Base-by-base conservation (phyloP, 179 eudicot species). In the Vitellaria paradoxa region DNA sequence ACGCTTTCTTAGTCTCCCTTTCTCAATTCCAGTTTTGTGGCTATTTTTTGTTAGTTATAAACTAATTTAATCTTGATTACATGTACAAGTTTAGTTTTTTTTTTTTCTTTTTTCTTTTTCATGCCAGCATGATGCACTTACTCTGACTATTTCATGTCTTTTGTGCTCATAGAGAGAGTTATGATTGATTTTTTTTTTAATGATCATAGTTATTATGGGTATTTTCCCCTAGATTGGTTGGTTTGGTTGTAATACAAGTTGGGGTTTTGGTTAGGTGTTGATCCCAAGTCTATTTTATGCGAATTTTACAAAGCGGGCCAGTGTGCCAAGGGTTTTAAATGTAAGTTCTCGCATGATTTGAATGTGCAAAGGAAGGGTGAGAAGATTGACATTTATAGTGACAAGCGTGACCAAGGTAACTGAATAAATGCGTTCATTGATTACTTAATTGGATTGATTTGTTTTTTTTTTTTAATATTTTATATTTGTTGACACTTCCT, bases 281-380 rank as follows among this genome's bases (percentile, higher is more conserved):
- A 96, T 89, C 99, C 99, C 64, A 96, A 96, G 87, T 96, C 99
- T 63, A 86, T 96, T 79, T 78, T 96, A 5, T 96, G 99, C 65
- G 99, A 96, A 84, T 91, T 89, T 78, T 96, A 83, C 82, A 96
- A 96, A 86, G 98, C 75, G 68, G 99, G 99, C 79, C 98, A 96
- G 81, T 96, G 98, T 89, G 84, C 94, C 4, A 96, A 96, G 82
- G 99, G 99, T 52, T 96, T 96, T 79, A 96, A 96, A 60, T 96
- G 99, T 87, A 96, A 93, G 83, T 96, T 96, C 77, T 96, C 99
- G 6, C 99, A 93, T 82, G 99, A 96, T 82, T 84, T 96, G 84
- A 96, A 89, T 84, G 87, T 96, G 69, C 97, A 91, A 81, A 89
- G 99, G 85, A 96, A 96, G 83, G 99, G 99, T 79, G 99, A 91